Base-by-base conservation (phyloP, 31 red algal genomes). In the Porphyra umbilicalis region DNA sequence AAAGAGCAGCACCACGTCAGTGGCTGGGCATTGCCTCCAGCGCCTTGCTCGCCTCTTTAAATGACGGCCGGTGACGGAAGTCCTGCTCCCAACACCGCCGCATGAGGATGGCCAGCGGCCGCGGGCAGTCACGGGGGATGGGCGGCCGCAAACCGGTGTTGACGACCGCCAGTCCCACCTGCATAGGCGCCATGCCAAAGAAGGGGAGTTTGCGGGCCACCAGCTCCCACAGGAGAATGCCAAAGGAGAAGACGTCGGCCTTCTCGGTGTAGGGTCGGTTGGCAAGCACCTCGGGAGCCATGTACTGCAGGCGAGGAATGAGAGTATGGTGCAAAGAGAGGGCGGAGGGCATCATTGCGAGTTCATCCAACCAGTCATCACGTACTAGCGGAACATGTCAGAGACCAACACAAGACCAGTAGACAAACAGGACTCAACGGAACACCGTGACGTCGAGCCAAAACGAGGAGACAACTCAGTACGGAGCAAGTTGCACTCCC, bases 221-320 rank as follows among this genome's bases (percentile, higher is more conserved):
- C 77, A 97, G 78, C 68, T 97, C 94, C 94, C 94, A 97, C 20
- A 97, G 86, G 13, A 97, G 88, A 67, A 97, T 88, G 37, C 94
- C 94, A 79, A 93, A 97, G 9, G 94, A 97, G 82, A 91, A 97
- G 13, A 97, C 94, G 82, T 97, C 94, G 33, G 94, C 94, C 77
- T 89, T 93, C 39, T 92, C 88, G 18, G 88, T 85, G 79, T 97
- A 97, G 0, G 94, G 94, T 71, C 86, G 82, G 77, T 85, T 90
- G 20, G 85, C 87, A 44, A 97, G 84, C 75, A 97, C 90, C 85
- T 97, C 94, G 6, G 91, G 91, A 29, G 94, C 94, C 94, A 97
- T 97, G 38, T 97, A 97, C 81, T 97, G 94, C 8, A 0, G 18
- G 1, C 6, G 57, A 71, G 25, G 57, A 20, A n/a, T n/a, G n/a